Evolutionary conservation across 805 yeast genomes (phyloP), one percentile per base, ranked within the genome.

Genomic region (Saccharomycopsis selenospora): DNA sequence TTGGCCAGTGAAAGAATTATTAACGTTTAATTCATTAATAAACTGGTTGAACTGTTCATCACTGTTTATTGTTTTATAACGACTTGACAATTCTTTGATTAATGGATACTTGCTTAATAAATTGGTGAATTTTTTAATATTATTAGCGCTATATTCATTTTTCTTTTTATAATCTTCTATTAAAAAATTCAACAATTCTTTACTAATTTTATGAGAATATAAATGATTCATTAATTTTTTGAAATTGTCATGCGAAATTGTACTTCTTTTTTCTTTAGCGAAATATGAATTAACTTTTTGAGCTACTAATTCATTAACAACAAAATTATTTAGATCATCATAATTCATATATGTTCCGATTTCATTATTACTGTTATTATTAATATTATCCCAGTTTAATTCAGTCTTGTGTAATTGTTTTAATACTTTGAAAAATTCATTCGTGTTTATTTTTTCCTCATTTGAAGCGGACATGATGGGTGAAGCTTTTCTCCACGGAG

Each of bases 241-340:
- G 24, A 26, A 17, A 17, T 33, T 18, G n/a, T 14, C 14, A 17
- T 43, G 23, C 14, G 3, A 4, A 8, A n/a, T 13, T 10, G 11
- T 28, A 13, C 27, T 18, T 18, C 38, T 24, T 26, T 43, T 47
- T 30, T 47, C 30, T 11, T 22, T 27, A 13, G 64, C 57, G 56
- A 65, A 64, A 18, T 67, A 65, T 28, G 61, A 54, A 29, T 55
- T 55, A 4, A 69, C 52, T 50, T 64, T 67, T 45, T 66, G 69
- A 50, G 64, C 59, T 27, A 65, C 59, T 49, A 70, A 57, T 48
- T 71, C 75, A 40, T 59, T 66, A 51, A 69, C 72, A n/a, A 70
- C 44, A 36, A 70, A 62, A 0, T 71, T 63, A 2, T 68, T 63
- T n/a, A 70, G 55, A 2, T 72, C 67, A 51, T 67, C 68, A 30